Percentiles rank a stretch among this genome's conserved stretches.
Conservation (phyloP, 1,139 yeast genomes). For the Zygoascus hellenicus region DNA sequence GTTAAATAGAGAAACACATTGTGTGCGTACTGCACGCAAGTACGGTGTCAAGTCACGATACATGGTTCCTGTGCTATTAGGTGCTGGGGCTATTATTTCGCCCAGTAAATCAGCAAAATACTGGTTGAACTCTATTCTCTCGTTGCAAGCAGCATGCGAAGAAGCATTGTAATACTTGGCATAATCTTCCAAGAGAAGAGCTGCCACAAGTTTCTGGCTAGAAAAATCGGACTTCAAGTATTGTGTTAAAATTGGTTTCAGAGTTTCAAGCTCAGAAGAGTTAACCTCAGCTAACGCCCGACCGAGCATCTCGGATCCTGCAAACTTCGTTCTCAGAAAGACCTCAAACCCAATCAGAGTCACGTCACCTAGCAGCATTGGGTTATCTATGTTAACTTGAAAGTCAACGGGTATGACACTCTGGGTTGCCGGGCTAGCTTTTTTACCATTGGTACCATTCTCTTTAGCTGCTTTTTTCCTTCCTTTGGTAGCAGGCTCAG, state of each 20-base stretch:
- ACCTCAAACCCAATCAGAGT: conserved; percentile 74
- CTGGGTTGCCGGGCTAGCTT: conserved; percentile 13
- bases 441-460: conserved; percentile 16
- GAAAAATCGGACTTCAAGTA: conserved; percentile 60
- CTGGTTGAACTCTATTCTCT: conserved; percentile 14
- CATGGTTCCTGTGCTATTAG: conserved; percentile 18
- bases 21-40: conserved; percentile 76
- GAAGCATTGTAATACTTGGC: conserved; percentile 38
- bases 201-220: conserved; percentile 70
- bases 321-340: conserved; percentile 67
- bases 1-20: conserved; percentile 75
- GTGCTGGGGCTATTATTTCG: conserved; percentile 37
- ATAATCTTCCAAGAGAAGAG: conserved; percentile 69
- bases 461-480: conserved; percentile 14
- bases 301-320: conserved; percentile 76
- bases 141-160: conserved; percentile 26
- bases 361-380: conserved; percentile 87
- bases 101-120: conserved; percentile 34
- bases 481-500: conserved; percentile 26
- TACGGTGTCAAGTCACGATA: conserved; percentile 87
- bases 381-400: conserved; percentile 79
- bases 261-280: conserved; percentile 28
- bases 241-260: conserved; percentile 29
- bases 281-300: conserved; percentile 53
- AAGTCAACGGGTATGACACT: conserved; percentile 16